Percentiles rank a stretch among this genome's conserved stretches.
These are phyloP conservation scores for Xylaria digitata DNA, from an alignment of 2,329 filamentous ascomycete species.

Conservation along the genomic window DNA sequence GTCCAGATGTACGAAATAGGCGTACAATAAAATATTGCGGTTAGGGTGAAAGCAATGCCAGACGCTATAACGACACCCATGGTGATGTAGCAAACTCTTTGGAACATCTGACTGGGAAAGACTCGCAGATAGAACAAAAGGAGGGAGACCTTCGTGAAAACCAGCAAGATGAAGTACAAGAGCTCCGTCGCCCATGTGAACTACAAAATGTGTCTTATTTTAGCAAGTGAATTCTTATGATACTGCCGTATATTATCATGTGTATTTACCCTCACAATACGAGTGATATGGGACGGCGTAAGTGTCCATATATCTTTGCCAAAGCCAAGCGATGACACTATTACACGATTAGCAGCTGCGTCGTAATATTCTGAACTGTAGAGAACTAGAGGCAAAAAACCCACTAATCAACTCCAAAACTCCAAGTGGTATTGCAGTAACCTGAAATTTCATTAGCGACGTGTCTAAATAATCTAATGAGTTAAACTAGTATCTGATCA, in stretches of 20 bases:
- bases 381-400: conserved; percentile 1
- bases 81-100: conserved; percentile 26
- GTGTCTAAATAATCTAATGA: neutral
- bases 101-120: conserved; percentile 27
- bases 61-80: conserved; percentile 29
- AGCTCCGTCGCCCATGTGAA: conserved; percentile 31
- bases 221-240: conserved; percentile 8
- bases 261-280: conserved; percentile 29
- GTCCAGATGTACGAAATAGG: conserved; percentile 31
- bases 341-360: conserved; percentile 19
- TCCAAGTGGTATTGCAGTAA: conserved; percentile 2
- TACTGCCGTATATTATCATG: conserved; percentile 9
- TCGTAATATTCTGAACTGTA: neutral
- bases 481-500: conserved; percentile 3
- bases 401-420: conserved; percentile 30
- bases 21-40: conserved; percentile 28
- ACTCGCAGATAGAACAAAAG: conserved; percentile 35
- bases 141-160: conserved; percentile 26
- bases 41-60: conserved; percentile 27
- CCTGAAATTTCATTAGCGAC: conserved; percentile 14
- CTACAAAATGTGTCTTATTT: conserved; percentile 18
- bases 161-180: conserved; percentile 28
- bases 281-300: conserved; percentile 25
- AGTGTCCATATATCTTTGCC: conserved; percentile 35
- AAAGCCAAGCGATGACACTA: conserved; percentile 31